Conservation (phyloP, 768 basidiomycete species). For the Termitomyces sp. region DNA sequence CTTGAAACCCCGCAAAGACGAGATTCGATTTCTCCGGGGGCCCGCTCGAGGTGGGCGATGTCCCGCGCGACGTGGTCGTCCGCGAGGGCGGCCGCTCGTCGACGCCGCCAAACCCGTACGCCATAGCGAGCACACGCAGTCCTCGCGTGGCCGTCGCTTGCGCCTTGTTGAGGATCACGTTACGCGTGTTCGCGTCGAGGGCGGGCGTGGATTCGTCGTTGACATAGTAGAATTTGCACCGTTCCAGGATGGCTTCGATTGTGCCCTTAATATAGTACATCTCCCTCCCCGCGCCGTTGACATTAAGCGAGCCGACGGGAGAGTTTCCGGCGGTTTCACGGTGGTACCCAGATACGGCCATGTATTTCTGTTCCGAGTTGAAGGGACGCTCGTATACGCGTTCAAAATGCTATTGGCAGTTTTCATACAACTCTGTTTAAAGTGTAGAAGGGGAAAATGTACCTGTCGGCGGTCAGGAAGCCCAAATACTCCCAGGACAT, state of each 20-base stretch:
- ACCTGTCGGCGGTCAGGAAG: constrained; percentile 70
- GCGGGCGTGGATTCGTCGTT: constrained; percentile 83
- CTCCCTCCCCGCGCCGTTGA: constrained; percentile 46
- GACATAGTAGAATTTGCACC: constrained; percentile 87
- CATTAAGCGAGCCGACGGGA: constrained; percentile 14
- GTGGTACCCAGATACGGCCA: constrained; percentile 83
- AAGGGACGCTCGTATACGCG: constrained; percentile 82
- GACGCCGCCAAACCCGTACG: constrained; percentile 70
- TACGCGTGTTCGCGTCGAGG: constrained; percentile 65
- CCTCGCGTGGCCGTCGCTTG: constrained; percentile 68
- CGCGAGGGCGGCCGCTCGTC: constrained; percentile 28
- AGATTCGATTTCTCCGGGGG: constrained; percentile 47
- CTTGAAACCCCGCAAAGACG: constrained; percentile 89
- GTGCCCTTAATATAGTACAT: constrained; percentile 91
- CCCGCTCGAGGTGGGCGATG: constrained; percentile 19
- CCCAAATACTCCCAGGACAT: constrained; percentile 65
- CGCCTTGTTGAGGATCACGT: constrained; percentile 67
- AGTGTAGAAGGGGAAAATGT: constrained; percentile 20
- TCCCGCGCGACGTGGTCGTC: constrained; percentile 22
- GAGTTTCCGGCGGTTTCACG: constrained; percentile 22
- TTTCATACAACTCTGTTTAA: neutral
- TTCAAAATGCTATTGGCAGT: constrained; percentile 48
- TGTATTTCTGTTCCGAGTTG: constrained; percentile 90
- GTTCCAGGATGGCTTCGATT: constrained; percentile 80
- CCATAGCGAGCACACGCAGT: constrained; percentile 87